phyloP scores from a whole-genome alignment of 805 yeast species.

The Wickerhamomyces pijperi region DNA sequence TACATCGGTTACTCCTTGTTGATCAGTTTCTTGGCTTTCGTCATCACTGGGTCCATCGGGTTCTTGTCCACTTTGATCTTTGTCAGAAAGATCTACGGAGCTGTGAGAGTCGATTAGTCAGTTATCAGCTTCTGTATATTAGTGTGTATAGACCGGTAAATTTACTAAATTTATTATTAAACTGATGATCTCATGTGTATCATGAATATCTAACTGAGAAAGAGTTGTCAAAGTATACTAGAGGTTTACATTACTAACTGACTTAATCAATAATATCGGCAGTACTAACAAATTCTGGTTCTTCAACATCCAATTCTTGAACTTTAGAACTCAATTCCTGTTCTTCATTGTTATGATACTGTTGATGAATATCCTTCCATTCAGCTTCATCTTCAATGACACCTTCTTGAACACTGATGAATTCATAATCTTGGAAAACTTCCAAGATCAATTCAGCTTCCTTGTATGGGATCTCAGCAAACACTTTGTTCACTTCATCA shows the following conservation, averaged over 20 bases:
- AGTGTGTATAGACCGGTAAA: too few relatives aligned
- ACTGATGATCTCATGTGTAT: too few relatives aligned
- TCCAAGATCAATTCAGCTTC: slow-evolving; percentile 76
- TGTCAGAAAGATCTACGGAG: slow-evolving; percentile 67
- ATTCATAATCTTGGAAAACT: slow-evolving; percentile 67
- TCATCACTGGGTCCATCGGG: slow-evolving; percentile 84
- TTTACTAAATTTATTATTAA: too few relatives aligned
- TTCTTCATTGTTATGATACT: slow-evolving; percentile 21
- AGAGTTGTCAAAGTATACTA: too few relatives aligned
- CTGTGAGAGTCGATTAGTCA: slow-evolving; percentile 80
- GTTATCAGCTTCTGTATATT: too few relatives aligned
- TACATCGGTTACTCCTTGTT: slow-evolving; percentile 76
- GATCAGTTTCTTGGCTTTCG: slow-evolving; percentile 58
- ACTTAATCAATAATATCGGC: slow-evolving; percentile 30
- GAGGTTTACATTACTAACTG: too few relatives aligned
- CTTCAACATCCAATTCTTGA: slow-evolving; percentile 10
- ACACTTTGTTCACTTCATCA: slow-evolving; percentile 75
- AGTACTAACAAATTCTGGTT: slow-evolving; percentile 13
- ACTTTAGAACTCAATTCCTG: slow-evolving; percentile 6
- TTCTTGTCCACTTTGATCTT: slow-evolving; percentile 65
- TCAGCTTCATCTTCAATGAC: slow-evolving; percentile 63
- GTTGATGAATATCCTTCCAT: slow-evolving; percentile 42
- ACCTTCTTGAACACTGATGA: slow-evolving; percentile 65
- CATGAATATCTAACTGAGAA: too few relatives aligned
- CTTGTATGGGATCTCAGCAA: slow-evolving; percentile 57